Evolutionary conservation across 371 early-diverging fungal genomes (phyloP).

Genomic region (Mortierella sp.): DNA sequence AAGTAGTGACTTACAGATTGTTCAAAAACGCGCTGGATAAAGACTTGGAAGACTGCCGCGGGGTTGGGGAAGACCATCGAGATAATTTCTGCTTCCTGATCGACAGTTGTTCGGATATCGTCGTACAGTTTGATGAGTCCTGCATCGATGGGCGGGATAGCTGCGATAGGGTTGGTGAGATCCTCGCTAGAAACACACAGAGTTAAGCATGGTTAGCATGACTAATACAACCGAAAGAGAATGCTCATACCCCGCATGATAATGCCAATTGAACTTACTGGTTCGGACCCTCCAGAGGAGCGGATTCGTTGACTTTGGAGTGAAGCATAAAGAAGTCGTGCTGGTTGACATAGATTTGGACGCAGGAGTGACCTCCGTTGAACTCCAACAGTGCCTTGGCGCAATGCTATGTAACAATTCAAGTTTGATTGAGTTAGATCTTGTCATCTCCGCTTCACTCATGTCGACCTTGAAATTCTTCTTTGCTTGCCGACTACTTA

Average conservation of each 20-base stretch:
- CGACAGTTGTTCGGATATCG: conserved; percentile 84
- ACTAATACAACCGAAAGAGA: neutral
- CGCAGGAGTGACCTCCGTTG: conserved; percentile 95
- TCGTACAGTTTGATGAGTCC: conserved; percentile 84
- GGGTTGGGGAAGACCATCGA: conserved; percentile 95
- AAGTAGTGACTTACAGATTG: conserved; percentile 79
- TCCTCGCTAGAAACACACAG: conserved; percentile 44
- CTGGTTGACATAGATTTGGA: conserved; percentile 96
- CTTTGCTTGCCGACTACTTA: conserved; percentile 41
- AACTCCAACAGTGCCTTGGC: conserved; percentile 91
- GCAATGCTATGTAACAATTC: conserved; percentile 67
- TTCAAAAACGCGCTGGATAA: conserved; percentile 95
- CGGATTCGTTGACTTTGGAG: conserved; percentile 72
- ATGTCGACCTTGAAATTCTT: neutral
- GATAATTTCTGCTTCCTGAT: conserved; percentile 91
- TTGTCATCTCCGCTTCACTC: too few relatives aligned
- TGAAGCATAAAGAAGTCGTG: conserved; percentile 95
- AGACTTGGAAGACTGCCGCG: conserved; percentile 89
- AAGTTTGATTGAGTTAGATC: neutral
- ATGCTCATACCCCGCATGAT: neutral
- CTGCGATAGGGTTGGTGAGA: conserved; percentile 63
- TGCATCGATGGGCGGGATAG: conserved; percentile 83
- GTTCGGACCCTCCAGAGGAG: conserved; percentile 44
- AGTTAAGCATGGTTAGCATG: neutral
- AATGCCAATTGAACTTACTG: conserved; percentile 25